phyloP scores from a whole-genome alignment of 495 filamentous ascomycete species.

The Annulohypoxylon moriforme region DNA sequence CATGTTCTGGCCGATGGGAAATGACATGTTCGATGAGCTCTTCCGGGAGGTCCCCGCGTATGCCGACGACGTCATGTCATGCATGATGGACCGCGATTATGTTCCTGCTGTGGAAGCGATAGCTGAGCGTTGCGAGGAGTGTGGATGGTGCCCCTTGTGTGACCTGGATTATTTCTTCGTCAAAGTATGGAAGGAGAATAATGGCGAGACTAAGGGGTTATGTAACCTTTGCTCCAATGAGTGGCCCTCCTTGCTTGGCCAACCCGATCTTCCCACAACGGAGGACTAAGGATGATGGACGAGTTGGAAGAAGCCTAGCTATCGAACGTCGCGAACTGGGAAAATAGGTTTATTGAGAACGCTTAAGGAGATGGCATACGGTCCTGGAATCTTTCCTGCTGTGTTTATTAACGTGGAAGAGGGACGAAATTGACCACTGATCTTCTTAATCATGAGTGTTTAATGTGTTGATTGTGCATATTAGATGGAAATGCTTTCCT shows the following conservation, averaged over 20 bases:
- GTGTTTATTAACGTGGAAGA: not conserved
- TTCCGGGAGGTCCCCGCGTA: not conserved
- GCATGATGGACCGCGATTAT: not conserved
- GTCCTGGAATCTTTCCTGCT: not conserved
- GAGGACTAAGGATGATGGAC: not conserved
- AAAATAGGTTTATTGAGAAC: not conserved
- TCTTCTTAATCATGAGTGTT: not conserved
- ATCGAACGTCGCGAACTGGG: not conserved
- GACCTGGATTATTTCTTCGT: not conserved
- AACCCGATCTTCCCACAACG: too few species aligned
- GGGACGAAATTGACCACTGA: not conserved
- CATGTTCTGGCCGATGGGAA: not conserved
- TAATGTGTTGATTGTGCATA: not conserved
- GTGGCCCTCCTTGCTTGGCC: not conserved
- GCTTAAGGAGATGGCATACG: not conserved
- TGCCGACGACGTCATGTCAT: not conserved
- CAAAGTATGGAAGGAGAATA: not conserved
- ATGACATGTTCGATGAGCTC: not conserved
- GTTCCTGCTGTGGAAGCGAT: not conserved
- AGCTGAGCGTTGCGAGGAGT: not conserved
- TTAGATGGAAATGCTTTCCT: not conserved
- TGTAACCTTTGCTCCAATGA: not conserved
- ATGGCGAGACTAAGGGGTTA: not conserved
- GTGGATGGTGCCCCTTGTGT: not conserved
- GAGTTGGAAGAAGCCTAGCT: not conserved